These are phyloP conservation scores for Hypomyces rosellus DNA, from an alignment of 2,329 filamentous ascomycete genomes.

Conservation along the genomic window DNA sequence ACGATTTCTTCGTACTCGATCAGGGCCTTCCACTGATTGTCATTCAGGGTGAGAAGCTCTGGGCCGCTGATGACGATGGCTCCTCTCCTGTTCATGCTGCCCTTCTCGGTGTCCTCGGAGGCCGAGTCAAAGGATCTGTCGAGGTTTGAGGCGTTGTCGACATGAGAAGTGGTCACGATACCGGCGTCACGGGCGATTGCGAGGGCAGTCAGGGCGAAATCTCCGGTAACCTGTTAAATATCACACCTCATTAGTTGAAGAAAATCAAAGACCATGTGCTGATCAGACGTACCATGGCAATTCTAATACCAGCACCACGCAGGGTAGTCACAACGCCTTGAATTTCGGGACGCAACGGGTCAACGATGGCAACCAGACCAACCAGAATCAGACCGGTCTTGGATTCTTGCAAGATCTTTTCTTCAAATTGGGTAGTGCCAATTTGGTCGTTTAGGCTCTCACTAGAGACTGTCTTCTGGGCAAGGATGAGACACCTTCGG, in stretches of 20 bases:
- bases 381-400: conserved; percentile 58
- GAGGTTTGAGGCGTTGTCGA: conserved; percentile 51
- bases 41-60: conserved; percentile 59
- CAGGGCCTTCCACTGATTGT: conserved; percentile 63
- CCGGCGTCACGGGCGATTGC: conserved; percentile 68
- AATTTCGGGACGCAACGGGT: conserved; percentile 70
- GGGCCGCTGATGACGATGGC: conserved; percentile 60
- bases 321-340: conserved; percentile 59
- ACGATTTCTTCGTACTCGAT: conserved; percentile 32
- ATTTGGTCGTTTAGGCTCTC: conserved; percentile 32
- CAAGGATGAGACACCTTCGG: conserved; percentile 61
- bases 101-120: conserved; percentile 17
- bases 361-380: conserved; percentile 71
- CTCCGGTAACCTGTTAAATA: conserved; percentile 55
- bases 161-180: conserved; percentile 53
- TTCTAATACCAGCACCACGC: conserved; percentile 63
- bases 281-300: conserved; percentile 58
- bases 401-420: conserved; percentile 49
- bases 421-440: conserved; percentile 42
- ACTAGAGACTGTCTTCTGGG: conserved; percentile 49
- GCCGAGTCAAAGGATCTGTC: conserved; percentile 22
- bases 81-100: conserved; percentile 18
- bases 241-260: background rate
- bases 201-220: conserved; percentile 68
- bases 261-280: background rate